Evolutionary conservation across 345 rosid species (phyloP).

Genomic region (Euphorbia tirucalli): DNA sequence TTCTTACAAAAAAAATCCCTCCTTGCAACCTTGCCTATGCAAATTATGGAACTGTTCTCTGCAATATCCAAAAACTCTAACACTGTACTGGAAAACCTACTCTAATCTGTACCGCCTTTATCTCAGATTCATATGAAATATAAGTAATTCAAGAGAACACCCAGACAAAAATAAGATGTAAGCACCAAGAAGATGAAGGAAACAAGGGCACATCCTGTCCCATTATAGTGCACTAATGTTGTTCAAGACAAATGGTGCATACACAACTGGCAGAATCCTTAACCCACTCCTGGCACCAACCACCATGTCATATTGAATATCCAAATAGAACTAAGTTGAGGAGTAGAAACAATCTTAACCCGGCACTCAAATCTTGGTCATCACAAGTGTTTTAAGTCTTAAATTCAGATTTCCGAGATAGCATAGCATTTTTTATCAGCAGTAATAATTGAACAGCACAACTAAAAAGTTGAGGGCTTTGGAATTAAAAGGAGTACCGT

Average conservation of each 20-base stretch:
- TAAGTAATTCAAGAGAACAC: background rate
- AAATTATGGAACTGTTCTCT: too few species aligned
- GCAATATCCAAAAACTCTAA: too few species aligned
- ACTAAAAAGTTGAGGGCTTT: background rate
- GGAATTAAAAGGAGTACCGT: background rate
- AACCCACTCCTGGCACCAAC: too few species aligned
- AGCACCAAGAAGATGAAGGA: background rate
- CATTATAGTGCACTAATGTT: background rate
- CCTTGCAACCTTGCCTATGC: too few species aligned
- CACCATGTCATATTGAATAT: background rate
- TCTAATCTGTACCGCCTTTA: too few species aligned
- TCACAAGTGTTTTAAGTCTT: background rate
- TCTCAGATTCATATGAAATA: background rate
- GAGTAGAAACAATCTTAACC: too few species aligned
- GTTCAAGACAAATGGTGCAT: background rate
- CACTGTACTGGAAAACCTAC: too few species aligned
- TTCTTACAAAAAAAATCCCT: too few species aligned
- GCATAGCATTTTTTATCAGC: background rate
- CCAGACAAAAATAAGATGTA: background rate
- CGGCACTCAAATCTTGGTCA: too few species aligned
- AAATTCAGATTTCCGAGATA: background rate
- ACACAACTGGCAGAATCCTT: too few species aligned
- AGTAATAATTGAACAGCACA: background rate
- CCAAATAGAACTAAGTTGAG: too few species aligned
- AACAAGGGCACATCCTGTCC: background rate